Base-by-base conservation (phyloP, 495 filamentous ascomycete species). In the Acidomyces sp. region DNA sequence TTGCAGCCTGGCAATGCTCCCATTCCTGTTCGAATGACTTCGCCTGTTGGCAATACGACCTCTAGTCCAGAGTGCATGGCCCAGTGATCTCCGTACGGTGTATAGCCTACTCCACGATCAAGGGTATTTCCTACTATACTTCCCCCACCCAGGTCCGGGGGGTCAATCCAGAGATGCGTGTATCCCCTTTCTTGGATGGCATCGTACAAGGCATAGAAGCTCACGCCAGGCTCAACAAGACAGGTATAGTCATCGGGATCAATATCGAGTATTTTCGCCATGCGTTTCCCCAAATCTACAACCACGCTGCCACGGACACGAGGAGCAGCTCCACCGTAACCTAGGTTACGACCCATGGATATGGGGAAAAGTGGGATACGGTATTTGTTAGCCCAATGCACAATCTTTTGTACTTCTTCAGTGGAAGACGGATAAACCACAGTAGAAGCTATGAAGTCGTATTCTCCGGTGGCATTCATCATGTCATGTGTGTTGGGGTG, bases 81-180 rank as follows among this genome's bases (percentile, higher is more conserved):
- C 53, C 62, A 76, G 45, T 76, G 71, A 41, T 76, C 71, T 30
- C 64, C 63, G 23, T 61, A 54, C 0, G 62, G 60, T 1, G 71
- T 78, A 53, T 75, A 77, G 0, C 72, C 73, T 18, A 75, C 61
- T 0, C 73, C 72, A 9, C 71, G 59, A 30, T 78, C 74, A 12
- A 71, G 46, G 2, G 71, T 62, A 60, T 75, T 77, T 11, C 69
- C 70, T 6, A 76, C 38, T 1, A 76, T 64, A 15, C 62, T 68
- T 1, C 72, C 74, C 6, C 73, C 69, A 2, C 72, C 72, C 0
- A 78, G 52, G 47, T 72, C 73, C 7, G 73, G 73, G 0, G 59
- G 60, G 43, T 70, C 67, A 37, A 72, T 55, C 68, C 68, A 72
- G 36, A 72, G 45, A 13, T 64, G 59, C 10, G 51, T 32, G 2